Percentiles rank a stretch among this genome's conserved stretches.
Conservation (phyloP, 163 green algal species). For the Scenedesmus sp. region DNA sequence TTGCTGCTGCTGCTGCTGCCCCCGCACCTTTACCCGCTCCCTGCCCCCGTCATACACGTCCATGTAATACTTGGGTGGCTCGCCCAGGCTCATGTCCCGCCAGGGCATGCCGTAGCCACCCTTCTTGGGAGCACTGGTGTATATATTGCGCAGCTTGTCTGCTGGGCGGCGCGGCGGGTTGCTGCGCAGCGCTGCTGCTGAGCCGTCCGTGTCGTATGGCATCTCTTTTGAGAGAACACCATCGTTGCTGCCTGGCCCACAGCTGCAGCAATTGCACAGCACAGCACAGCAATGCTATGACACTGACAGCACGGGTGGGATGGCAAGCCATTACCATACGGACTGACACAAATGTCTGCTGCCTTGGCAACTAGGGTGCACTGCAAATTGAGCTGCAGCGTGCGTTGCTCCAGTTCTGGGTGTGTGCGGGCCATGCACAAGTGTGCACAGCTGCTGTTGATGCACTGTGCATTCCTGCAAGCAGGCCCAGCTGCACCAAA, state of each 20-base stretch:
- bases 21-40: slow-evolving; percentile 33
- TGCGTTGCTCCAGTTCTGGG: too few relatives aligned
- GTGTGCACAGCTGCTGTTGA: neutral
- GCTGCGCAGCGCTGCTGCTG: slow-evolving; percentile 38
- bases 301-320: neutral
- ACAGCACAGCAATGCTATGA: neutral
- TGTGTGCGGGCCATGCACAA: too few relatives aligned
- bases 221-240: slow-evolving; percentile 25
- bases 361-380: too few relatives aligned
- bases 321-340: too few relatives aligned
- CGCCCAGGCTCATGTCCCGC: slow-evolving; percentile 38
- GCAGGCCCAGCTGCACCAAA: neutral
- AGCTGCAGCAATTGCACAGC: slow-evolving; percentile 18
- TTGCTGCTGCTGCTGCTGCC: neutral
- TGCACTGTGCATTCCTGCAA: neutral
- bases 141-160: slow-evolving; percentile 44
- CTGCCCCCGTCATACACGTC: slow-evolving; percentile 51
- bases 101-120: slow-evolving; percentile 43
- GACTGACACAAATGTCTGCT: too few relatives aligned
- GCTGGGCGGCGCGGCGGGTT: neutral
- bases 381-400: neutral
- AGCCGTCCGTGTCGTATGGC: slow-evolving; percentile 52
- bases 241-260: slow-evolving; percentile 40
- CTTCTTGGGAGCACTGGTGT: slow-evolving; percentile 44
- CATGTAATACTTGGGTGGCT: slow-evolving; percentile 47